Evolutionary conservation across 1,284 basidiomycete species (phyloP).

Genomic region (Termitomyces sp.): DNA sequence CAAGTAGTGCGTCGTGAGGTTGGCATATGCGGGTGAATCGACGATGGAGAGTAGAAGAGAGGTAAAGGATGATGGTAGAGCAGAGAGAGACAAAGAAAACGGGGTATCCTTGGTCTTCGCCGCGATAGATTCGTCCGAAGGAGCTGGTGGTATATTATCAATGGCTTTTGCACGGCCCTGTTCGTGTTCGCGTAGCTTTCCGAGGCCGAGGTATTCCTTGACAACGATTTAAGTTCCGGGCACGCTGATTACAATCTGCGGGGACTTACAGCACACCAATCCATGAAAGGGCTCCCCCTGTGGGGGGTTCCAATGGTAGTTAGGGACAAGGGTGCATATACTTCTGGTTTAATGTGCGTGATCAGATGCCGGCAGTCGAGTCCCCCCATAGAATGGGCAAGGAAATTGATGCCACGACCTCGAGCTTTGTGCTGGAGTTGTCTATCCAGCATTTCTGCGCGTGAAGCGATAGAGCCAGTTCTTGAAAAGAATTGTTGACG

Average conservation of each 20-base stretch:
- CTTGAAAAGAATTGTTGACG: constrained; percentile 39
- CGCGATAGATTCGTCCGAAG: constrained; percentile 4
- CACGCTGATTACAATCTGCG: neutral
- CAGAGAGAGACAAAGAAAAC: constrained; percentile 42
- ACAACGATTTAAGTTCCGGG: constrained; percentile 8
- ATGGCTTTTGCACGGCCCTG: constrained; percentile 22
- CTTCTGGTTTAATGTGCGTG: constrained; percentile 74
- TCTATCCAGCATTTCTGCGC: constrained; percentile 76
- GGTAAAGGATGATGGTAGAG: constrained; percentile 78
- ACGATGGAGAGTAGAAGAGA: constrained; percentile 87
- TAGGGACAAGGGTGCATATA: constrained; percentile 84
- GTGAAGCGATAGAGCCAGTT: constrained; percentile 86
- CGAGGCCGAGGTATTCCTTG: constrained; percentile 84
- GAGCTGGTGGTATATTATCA: constrained; percentile 10
- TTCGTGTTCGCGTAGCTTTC: constrained; percentile 45
- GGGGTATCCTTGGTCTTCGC: constrained; percentile 24
- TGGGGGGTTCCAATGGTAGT: constrained; percentile 94
- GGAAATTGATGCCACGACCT: constrained; percentile 81
- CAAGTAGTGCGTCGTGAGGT: constrained; percentile 86
- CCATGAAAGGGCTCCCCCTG: constrained; percentile 97
- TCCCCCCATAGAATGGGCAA: constrained; percentile 97
- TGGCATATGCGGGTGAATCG: constrained; percentile 96
- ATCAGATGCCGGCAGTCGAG: constrained; percentile 93
- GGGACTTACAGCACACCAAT: constrained; percentile 84
- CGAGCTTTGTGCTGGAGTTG: constrained; percentile 66